Evolutionary conservation across 2,329 filamentous ascomycete genomes (phyloP).

Genomic region (Saccharata proteae): DNA sequence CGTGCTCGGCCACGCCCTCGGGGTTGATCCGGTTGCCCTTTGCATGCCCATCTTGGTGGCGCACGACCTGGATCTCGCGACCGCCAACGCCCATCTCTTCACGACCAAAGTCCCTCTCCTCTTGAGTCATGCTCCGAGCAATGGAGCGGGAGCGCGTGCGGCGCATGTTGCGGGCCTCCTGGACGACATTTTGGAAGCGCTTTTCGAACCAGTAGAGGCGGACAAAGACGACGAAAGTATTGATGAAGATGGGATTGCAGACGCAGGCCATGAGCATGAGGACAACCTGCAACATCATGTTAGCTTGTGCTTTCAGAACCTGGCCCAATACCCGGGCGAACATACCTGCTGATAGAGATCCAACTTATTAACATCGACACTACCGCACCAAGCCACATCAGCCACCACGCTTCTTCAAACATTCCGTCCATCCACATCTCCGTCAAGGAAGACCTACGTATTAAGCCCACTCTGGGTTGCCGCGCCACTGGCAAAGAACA

Average conservation of each 20-base stretch:
- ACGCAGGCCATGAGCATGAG: conserved; percentile 24
- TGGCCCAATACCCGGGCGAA: conserved; percentile 51
- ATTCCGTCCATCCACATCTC: background rate
- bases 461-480: conserved; percentile 92
- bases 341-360: conserved; percentile 38
- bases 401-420: too few species aligned
- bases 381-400: conserved; percentile 19
- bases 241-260: conserved; percentile 31
- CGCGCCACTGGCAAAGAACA: conserved; percentile 76
- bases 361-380: conserved; percentile 38
- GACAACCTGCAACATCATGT: too few species aligned
- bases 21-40: conserved; percentile 28
- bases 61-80: conserved; percentile 54
- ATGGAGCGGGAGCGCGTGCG: conserved; percentile 50
- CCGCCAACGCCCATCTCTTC: conserved; percentile 53
- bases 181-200: conserved; percentile 73
- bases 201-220: conserved; percentile 98
- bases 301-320: conserved; percentile 30
- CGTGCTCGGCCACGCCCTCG: conserved; percentile 32
- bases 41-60: conserved; percentile 37
- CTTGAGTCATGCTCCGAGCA: conserved; percentile 34
- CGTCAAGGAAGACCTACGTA: conserved; percentile 42
- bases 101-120: conserved; percentile 31
- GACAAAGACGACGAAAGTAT: conserved; percentile 71
- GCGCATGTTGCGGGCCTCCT: conserved; percentile 56